Base-by-base conservation (phyloP, 148 eudicot genomes). In the Spergularia marina region DNA sequence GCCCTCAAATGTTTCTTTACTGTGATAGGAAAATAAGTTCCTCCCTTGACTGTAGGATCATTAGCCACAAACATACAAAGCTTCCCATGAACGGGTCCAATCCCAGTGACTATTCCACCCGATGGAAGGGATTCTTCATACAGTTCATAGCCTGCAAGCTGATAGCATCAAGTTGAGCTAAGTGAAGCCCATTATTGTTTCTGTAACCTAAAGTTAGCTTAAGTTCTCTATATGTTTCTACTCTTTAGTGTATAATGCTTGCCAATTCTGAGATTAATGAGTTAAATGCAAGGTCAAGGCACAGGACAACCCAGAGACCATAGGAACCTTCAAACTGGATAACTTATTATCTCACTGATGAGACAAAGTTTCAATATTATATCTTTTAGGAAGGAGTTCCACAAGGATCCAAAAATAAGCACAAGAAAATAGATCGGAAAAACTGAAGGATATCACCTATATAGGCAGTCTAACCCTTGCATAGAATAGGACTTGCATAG, bases 11-110 rank as follows among this genome's bases (percentile, higher is more conserved):
- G 97, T 68, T 95, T 95, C 86, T 95, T 95, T 16, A 92, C 89
- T 56, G 99, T 95, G 72, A 95, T 92, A 64, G 99, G 99, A 68
- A 87, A 95, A 79, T 95, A 95, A 21, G 97, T 92, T 80, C 99
- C 99, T 77, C 99, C 99, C 73, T 95, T 95, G 49, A 92, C 99
- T 18, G 97, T 95, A 53, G 99, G 97, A 70, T 95, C 99, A 82
- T 95, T 95, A 69, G 97, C 99, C 56, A 95, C 92, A 84, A 95
- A 86, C 99, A 95, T 89, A 85, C 99, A 95, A 53, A 92, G 87
- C 73, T 79, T 92, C 63, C 97, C 97, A 79, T 95, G 96, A n/a
- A 95, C 90, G 9, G 97, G 88, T 75, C 99, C 99, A 53, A 95
- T 95, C 67, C 99, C 99, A 52, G 96, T 92, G 63, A 95, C 79